Percentiles rank a stretch among this genome's conserved stretches.
phyloP scores from a whole-genome alignment of 2,329 filamentous ascomycete species.

The Ascochyta koolunga region DNA sequence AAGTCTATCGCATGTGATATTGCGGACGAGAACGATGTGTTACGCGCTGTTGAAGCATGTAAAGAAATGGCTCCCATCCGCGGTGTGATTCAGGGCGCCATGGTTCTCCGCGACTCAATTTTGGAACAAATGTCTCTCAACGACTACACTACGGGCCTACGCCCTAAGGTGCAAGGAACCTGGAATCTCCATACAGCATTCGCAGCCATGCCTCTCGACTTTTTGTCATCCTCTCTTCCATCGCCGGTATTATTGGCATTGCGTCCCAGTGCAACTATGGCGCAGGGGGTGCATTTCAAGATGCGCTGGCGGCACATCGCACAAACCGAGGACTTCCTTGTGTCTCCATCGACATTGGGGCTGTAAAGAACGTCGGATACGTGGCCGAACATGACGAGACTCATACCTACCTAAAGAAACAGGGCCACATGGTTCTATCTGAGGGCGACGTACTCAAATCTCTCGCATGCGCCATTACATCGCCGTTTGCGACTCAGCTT shows the following conservation, averaged over 20 bases:
- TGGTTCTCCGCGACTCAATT: conserved; percentile 27
- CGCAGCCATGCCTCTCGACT: conserved; percentile 21
- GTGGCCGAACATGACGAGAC: conserved; percentile 26
- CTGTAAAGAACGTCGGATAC: conserved; percentile 29
- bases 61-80: conserved; percentile 28
- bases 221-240: conserved; percentile 32
- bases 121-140: conserved; percentile 19
- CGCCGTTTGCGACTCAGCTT: conserved; percentile 1
- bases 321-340: conserved; percentile 40
- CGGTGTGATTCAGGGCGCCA: conserved; percentile 36
- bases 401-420: neutral
- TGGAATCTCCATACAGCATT: conserved; percentile 31
- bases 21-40: neutral
- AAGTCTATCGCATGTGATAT: neutral
- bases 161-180: conserved; percentile 44
- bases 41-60: neutral
- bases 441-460: conserved; percentile 1
- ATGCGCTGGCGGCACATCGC: conserved; percentile 27
- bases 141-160: conserved; percentile 18
- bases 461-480: conserved; percentile 5
- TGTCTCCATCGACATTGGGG: conserved; percentile 35
- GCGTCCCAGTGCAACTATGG: conserved; percentile 28
- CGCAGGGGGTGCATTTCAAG: conserved; percentile 30
- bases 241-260: conserved; percentile 27
- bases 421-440: conserved; percentile 1